Evolutionary conservation across 2,329 filamentous ascomycete species (phyloP), one percentile per base, ranked within the genome.

Genomic region (Myriosclerotinia duriaeana): DNA sequence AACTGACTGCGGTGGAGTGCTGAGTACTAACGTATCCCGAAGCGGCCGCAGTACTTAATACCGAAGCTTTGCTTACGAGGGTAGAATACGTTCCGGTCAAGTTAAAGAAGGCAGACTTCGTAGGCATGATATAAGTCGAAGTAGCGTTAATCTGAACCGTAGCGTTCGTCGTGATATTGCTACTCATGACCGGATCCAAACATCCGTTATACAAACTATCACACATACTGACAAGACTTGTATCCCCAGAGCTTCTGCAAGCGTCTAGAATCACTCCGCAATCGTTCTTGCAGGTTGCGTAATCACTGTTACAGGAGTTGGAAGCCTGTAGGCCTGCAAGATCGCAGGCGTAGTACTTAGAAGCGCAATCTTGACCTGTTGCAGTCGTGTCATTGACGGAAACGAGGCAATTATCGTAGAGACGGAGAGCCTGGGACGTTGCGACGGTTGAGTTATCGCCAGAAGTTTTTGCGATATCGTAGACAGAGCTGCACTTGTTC

Each of bases 401-500:
- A n/a, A 69, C 65, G 4, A 69, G 67, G 38, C 67, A 69, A 11
- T 17, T 36, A n/a, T 67, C 67, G 36, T 69, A 69, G 22, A 69
- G 65, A 15, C 46, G 55, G 50, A 69, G 65, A 26, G 65, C 66
- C 44, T 64, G 61, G 9, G 61, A 46, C 17, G 55, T 60, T 56
- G 55, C 38, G 36, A 40, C 34, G 20, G 67, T 67, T 30, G 67
- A 65, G 38, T 69, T 69, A n/a, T 56, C 50, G 8, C 40, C 54
- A 26, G 53, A 55, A 15, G 53, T 65, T 30, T 64, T 65, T 44
- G 60, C 53, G 38, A 66, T 69, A n/a, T 69, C 67, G 48, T 64
- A 67, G 15, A 60, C 65, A n/a, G 63, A 56, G 17, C 65, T 66
- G 46, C 67, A 69, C 42, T 67, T 67, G 52, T 69, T 69, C 30